These are phyloP conservation scores for Fusarium cyanostomum DNA, from an alignment of 2,329 filamentous ascomycete species.

Conservation along the genomic window DNA sequence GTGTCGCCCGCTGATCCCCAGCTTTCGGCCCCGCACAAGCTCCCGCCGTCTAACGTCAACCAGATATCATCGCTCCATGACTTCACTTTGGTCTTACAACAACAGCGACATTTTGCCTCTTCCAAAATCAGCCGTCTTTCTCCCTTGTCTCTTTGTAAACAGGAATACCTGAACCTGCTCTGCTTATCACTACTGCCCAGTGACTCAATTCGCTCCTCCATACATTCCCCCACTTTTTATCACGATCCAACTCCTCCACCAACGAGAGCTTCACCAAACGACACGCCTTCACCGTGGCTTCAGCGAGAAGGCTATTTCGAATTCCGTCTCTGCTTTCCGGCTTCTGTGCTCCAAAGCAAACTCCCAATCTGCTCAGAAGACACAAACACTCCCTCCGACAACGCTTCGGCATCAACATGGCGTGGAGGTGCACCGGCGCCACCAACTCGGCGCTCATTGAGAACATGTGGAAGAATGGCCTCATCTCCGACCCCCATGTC, in stretches of 20 bases:
- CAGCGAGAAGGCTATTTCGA: slow-evolving; percentile 1
- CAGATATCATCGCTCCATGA: slow-evolving; percentile 30
- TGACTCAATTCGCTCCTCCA: neutral
- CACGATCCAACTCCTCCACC: neutral
- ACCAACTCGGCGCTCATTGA: slow-evolving; percentile 80
- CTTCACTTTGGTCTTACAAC: neutral
- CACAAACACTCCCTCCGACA: neutral
- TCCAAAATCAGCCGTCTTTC: neutral
- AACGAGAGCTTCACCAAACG: neutral
- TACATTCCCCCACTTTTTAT: neutral
- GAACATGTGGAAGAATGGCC: slow-evolving; percentile 75
- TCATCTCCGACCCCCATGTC: slow-evolving; percentile 78
- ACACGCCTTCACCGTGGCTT: slow-evolving; percentile 22
- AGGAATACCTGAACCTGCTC: neutral
- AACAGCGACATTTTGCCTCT: neutral
- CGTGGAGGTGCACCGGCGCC: slow-evolving; percentile 84
- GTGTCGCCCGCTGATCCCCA: slow-evolving; percentile 28
- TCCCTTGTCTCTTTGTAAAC: neutral
- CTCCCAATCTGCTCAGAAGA: slow-evolving; percentile 9
- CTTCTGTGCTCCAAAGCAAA: neutral
- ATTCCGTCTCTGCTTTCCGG: neutral
- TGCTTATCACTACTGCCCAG: neutral
- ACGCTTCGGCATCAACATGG: slow-evolving; percentile 67
- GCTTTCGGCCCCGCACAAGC: slow-evolving; percentile 40
- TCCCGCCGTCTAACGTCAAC: slow-evolving; percentile 26